These are phyloP conservation scores for Starmerella sirachaensis DNA, from an alignment of 805 yeast genomes.

Conservation along the genomic window DNA sequence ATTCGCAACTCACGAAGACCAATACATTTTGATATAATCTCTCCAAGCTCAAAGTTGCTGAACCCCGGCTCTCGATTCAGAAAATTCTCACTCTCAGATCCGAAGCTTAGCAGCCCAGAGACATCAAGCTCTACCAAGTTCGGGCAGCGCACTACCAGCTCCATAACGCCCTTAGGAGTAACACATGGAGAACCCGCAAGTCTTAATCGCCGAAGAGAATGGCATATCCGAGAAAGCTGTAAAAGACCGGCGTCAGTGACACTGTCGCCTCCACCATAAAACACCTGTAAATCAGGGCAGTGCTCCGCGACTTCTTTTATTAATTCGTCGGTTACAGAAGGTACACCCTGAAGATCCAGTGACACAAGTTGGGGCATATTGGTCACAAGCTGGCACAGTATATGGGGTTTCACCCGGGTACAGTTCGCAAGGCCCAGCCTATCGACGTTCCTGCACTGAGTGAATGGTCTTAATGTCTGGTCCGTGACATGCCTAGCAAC, in stretches of 20 bases:
- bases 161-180: constrained; percentile 48
- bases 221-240: constrained; percentile 49
- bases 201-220: constrained; percentile 68
- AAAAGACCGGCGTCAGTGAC: constrained; percentile 56
- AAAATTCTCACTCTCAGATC: too few species aligned
- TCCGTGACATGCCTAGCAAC: constrained; percentile 60
- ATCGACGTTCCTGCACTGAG: constrained; percentile 60
- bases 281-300: constrained; percentile 73
- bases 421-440: constrained; percentile 79
- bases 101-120: constrained; percentile 48
- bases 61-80: too few species aligned
- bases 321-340: constrained; percentile 55
- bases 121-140: constrained; percentile 81
- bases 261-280: constrained; percentile 47
- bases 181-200: constrained; percentile 59
- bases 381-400: constrained; percentile 49
- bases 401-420: constrained; percentile 43
- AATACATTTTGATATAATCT: constrained; percentile 5
- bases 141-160: constrained; percentile 54
- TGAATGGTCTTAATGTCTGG: constrained; percentile 48
- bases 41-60: not conserved
- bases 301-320: constrained; percentile 52
- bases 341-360: constrained; percentile 74
- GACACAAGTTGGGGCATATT: constrained; percentile 67
- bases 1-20: constrained; percentile 11